Evolutionary conservation across 1,284 basidiomycete genomes (phyloP), one percentile per base, ranked within the genome.

Genomic region (Cutaneotrichosporon sp.): DNA sequence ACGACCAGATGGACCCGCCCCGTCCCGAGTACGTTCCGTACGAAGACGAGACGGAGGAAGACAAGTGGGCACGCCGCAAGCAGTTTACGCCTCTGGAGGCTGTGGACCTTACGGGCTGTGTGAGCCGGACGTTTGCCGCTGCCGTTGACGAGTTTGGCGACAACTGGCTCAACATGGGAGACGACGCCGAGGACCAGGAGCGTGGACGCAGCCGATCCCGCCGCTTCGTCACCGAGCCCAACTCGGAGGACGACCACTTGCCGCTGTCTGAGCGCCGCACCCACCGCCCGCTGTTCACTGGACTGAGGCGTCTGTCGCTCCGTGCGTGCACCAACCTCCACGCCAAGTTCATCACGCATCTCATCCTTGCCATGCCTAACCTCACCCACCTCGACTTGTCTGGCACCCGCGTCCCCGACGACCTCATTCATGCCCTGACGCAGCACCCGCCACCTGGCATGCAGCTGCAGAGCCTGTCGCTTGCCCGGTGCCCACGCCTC

Each of bases 31-130:
- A 73, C 48, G 71, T 69, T 3, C 70, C 71, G 5, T 72, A 75
- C 58, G 71, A 72, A 51, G 62, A 64, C 50, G 73, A 75, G 58
- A 73, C 67, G 48, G 89, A 64, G 79, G 86, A 63, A 73, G 81
- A 73, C 44, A 86, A 89, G 52, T 90, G 84, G 78, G 83, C 80
- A 15, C 65, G 75, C 10, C 59, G 74, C 14, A 50, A 56, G 17
- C 63, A 68, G 46, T 76, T 77, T 51, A 68, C 66, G 57, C 84
- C 89, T 49, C 79, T 98, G 7, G 85, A 92, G 70, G 90, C 92
- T 2, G 79, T 96, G 35, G 94, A 98, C 70, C 77, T 97, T 49
- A 97, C 92, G 18, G 93, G 92, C 61, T 97, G 94, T 71, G 87
- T 97, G 68, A 92, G 89, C 67, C 82, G 83, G 17, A 85, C 87